Evolutionary conservation across 1,139 yeast species (phyloP).

Genomic region (Kluyveromyces sp.): DNA sequence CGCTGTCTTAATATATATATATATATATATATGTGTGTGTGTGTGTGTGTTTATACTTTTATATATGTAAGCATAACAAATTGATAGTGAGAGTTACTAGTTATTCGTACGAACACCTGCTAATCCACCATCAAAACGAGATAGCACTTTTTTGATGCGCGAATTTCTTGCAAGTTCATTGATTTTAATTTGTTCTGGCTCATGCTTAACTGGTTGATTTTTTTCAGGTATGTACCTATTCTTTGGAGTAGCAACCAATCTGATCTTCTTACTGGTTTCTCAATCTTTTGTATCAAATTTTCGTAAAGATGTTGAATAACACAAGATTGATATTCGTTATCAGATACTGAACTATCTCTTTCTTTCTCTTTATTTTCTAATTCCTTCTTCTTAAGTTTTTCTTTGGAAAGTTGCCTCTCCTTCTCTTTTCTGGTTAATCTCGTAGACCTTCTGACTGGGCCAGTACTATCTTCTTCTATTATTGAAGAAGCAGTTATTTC

Average conservation of each 20-base stretch:
- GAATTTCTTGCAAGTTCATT: slow-evolving; percentile 24
- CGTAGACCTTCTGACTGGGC: slow-evolving; percentile 21
- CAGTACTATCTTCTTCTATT: slow-evolving; percentile 11
- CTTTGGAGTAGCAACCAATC: slow-evolving; percentile 28
- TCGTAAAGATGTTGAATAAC: slow-evolving; percentile 23
- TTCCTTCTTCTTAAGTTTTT: slow-evolving; percentile 2
- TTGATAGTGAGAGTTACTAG: neutral
- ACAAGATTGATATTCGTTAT: neutral
- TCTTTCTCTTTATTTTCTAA: neutral
- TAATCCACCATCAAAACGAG: slow-evolving; percentile 29
- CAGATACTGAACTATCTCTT: slow-evolving; percentile 3
- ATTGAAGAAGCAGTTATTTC: slow-evolving; percentile 17
- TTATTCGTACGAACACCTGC: slow-evolving; percentile 25
- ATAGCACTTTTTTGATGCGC: slow-evolving; percentile 21
- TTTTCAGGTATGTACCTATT: slow-evolving; percentile 27
- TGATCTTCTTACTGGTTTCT: slow-evolving; percentile 27
- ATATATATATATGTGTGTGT: neutral
- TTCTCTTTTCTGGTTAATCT: slow-evolving; percentile 19
- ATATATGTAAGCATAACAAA: too few relatives aligned
- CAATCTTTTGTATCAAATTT: slow-evolving; percentile 23
- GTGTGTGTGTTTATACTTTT: too few relatives aligned
- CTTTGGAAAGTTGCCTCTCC: neutral
- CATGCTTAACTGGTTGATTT: slow-evolving; percentile 26
- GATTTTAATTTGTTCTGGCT: slow-evolving; percentile 23
- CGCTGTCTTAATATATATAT: neutral